Evolutionary conservation across 2,329 filamentous ascomycete genomes (phyloP).

Genomic region (Phyllosticta citrichinensis): DNA sequence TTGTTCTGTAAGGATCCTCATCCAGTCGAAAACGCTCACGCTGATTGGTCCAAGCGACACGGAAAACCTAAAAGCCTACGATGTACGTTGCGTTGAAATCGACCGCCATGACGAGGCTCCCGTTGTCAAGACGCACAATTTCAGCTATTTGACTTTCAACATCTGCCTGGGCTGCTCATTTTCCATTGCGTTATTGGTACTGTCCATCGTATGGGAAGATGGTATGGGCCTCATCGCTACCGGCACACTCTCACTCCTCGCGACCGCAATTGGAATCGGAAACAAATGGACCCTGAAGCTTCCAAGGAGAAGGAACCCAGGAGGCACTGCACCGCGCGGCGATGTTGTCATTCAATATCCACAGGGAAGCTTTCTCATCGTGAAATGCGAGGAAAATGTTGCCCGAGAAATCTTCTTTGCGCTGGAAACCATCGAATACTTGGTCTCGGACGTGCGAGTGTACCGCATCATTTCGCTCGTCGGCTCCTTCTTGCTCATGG

Average conservation of each 20-base stretch:
- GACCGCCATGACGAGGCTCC: conserved; percentile 19
- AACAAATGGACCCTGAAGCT: conserved; percentile 41
- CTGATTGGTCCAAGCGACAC: conserved; percentile 21
- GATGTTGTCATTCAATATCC: conserved; percentile 43
- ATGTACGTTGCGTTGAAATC: conserved; percentile 33
- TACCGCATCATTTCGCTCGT: conserved; percentile 40
- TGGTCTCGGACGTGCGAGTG: conserved; percentile 27
- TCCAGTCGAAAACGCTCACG: neutral
- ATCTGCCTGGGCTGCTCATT: conserved; percentile 36
- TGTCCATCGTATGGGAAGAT: conserved; percentile 37
- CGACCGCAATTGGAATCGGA: conserved; percentile 38
- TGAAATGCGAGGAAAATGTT: conserved; percentile 40
- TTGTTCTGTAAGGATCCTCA: conserved; percentile 30
- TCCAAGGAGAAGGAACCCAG: conserved; percentile 24
- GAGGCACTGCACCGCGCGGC: conserved; percentile 26
- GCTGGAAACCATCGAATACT: conserved; percentile 40
- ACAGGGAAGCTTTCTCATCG: conserved; percentile 40
- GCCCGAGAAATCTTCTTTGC: conserved; percentile 44
- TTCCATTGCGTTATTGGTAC: conserved; percentile 32
- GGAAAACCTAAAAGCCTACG: conserved; percentile 26
- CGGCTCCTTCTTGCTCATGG: conserved; percentile 43
- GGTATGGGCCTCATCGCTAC: conserved; percentile 43
- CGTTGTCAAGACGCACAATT: conserved; percentile 33
- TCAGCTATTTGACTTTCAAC: conserved; percentile 37
- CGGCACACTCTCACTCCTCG: conserved; percentile 38